A percentile compares a stretch with the other conserved stretches of the same genome.
phyloP scores from a whole-genome alignment of 495 filamentous ascomycete species.

The Aspergillus incahuasiensis region DNA sequence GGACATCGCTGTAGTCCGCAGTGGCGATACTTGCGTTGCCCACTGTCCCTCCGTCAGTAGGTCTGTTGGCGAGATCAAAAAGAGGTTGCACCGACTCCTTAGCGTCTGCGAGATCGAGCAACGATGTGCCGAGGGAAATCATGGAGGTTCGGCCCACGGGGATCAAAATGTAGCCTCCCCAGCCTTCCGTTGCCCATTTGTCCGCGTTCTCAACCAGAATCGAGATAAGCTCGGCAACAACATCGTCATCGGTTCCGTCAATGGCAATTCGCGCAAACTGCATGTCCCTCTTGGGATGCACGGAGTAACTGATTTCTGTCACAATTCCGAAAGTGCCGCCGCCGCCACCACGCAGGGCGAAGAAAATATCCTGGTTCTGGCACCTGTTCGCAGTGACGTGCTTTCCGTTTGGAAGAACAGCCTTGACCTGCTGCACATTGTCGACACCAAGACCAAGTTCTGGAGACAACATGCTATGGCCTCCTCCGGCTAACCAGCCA shows the following conservation, averaged over 20 bases:
- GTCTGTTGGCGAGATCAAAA: conserved; percentile 7
- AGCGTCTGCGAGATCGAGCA: conserved; percentile 11
- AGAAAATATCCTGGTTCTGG: conserved; percentile 53
- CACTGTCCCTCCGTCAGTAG: background rate
- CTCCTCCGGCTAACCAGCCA: conserved; percentile 39
- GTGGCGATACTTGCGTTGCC: conserved; percentile 6
- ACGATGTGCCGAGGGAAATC: conserved; percentile 10
- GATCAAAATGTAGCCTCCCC: conserved; percentile 35
- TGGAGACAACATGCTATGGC: conserved; percentile 33
- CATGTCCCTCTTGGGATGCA: conserved; percentile 29
- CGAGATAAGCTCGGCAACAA: conserved; percentile 21
- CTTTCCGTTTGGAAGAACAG: conserved; percentile 46
- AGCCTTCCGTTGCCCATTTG: conserved; percentile 38
- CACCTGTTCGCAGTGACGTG: conserved; percentile 40
- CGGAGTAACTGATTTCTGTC: conserved; percentile 24
- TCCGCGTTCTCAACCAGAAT: conserved; percentile 30
- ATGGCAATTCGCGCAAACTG: conserved; percentile 24
- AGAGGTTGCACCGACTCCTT: conserved; percentile 12
- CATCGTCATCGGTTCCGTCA: conserved; percentile 23
- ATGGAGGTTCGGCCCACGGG: background rate
- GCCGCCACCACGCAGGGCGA: conserved; percentile 51
- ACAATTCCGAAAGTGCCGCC: conserved; percentile 49
- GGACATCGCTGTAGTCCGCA: background rate
- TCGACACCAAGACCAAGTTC: conserved; percentile 28
- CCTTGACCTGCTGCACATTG: conserved; percentile 29